Base-by-base conservation (phyloP, 2,329 filamentous ascomycete genomes). In the Trichoderma semiorbis region DNA sequence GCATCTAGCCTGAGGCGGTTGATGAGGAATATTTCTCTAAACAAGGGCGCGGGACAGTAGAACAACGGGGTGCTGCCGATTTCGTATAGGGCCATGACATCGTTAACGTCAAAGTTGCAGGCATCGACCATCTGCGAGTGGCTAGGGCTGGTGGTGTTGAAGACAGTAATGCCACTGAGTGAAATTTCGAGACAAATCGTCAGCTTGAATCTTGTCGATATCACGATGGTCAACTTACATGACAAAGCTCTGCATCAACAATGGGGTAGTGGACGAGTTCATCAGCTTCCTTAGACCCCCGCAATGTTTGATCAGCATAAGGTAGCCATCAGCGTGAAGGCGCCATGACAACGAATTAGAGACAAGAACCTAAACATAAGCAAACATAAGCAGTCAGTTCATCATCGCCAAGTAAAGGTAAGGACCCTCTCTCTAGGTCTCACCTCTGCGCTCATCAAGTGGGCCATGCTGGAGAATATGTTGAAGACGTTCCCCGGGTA, bases 71-170 rank as follows among this genome's bases (percentile, higher is more conserved):
- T 63, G 30, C 36, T 62, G 24, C 67, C 60, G 12, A 70, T 65
- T 5, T 50, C 53, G 18, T 70, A 72, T 16, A 72, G 34, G 34
- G 69, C 28, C 34, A 71, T 65, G 47, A 72, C 55, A 60, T 72
- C 67, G 30, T 62, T 60, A 6, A 70, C 47, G 28, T 70, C 30
- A 8, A 70, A 70, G 36, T 72, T 64, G 67, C 66, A 70, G n/a
- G 62, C 68, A 12, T 70, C 61, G 34, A 58, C 36, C 32, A 72
- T 55, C n/a, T 61, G 67, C 10, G 30, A 61, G 24, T 61, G 10
- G 34, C 55, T 47, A 8, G 71, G 67, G 53, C 71, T 72, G 10
- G 71, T 72, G 16, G 71, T 70, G 36, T 72, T 72, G 43, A 72
- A 63, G 7, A 72, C 65, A 12, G 70, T 72, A 7, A 69, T 53